Evolutionary conservation across 2,329 filamentous ascomycete species (phyloP).

Genomic region (Sporothrix phasma): DNA sequence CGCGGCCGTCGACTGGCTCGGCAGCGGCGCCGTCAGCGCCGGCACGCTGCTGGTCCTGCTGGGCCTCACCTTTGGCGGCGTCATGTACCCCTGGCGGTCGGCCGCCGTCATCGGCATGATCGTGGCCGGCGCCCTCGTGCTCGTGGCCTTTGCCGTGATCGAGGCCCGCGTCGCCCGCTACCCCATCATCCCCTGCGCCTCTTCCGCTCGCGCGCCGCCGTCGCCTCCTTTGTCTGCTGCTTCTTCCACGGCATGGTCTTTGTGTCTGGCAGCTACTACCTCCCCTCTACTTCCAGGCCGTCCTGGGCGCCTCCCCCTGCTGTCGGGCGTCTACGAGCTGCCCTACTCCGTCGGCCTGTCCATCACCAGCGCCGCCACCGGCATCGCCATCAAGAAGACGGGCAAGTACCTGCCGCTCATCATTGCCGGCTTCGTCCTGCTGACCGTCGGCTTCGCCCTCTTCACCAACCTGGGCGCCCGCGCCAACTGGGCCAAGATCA

Average conservation of each 20-base stretch:
- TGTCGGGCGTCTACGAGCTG: constrained; percentile 65
- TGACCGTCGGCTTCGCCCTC: constrained; percentile 50
- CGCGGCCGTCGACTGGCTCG: constrained; percentile 51
- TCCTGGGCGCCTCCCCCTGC: constrained; percentile 58
- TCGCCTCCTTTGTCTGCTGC: constrained; percentile 54
- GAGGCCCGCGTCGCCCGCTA: constrained; percentile 66
- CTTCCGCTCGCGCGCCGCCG: constrained; percentile 56
- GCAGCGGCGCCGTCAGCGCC: constrained; percentile 53
- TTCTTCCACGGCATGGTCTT: constrained; percentile 70
- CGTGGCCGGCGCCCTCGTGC: constrained; percentile 56
- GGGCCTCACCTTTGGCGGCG: constrained; percentile 75
- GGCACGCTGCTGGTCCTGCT: constrained; percentile 80
- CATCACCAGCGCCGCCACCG: constrained; percentile 32
- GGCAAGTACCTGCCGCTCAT: constrained; percentile 50
- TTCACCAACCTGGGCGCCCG: constrained; percentile 45
- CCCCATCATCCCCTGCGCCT: constrained; percentile 69
- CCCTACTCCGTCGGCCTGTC: constrained; percentile 54
- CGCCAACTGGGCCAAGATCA: constrained; percentile 36
- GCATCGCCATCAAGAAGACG: constrained; percentile 39
- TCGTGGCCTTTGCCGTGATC: constrained; percentile 58
- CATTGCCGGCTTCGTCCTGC: constrained; percentile 40
- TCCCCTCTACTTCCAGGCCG: constrained; percentile 81
- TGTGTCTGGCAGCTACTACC: constrained; percentile 68
- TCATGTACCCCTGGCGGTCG: constrained; percentile 64
- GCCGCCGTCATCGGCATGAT: constrained; percentile 67